These are phyloP conservation scores for Capsella bursapastoris DNA, from an alignment of 345 rosid genomes.

Conservation along the genomic window DNA sequence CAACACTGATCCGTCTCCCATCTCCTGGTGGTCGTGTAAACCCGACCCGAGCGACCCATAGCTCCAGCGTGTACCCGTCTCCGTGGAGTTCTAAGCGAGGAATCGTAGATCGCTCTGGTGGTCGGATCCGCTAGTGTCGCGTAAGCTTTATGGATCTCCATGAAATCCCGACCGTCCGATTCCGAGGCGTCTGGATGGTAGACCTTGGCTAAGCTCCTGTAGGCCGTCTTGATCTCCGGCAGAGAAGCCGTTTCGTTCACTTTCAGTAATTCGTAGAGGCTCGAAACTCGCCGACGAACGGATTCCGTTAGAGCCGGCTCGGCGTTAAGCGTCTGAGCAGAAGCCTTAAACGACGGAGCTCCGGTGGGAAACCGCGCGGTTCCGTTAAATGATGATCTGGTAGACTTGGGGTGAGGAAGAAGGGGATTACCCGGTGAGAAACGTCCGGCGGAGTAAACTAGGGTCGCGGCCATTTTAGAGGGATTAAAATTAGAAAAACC, in stretches of 20 bases:
- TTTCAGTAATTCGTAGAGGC: slow-evolving; percentile 63
- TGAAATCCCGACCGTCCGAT: slow-evolving; percentile 63
- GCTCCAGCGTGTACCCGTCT: slow-evolving; percentile 43
- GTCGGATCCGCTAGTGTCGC: slow-evolving; percentile 75
- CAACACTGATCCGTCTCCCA: slow-evolving; percentile 99
- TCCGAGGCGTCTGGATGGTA: slow-evolving; percentile 68
- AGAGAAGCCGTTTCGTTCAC: slow-evolving; percentile 61
- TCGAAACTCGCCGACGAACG: slow-evolving; percentile 40
- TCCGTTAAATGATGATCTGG: slow-evolving; percentile 33
- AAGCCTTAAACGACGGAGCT: slow-evolving; percentile 39
- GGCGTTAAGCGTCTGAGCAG: slow-evolving; percentile 37
- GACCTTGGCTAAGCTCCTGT: slow-evolving; percentile 64
- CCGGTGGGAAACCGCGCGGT: slow-evolving; percentile 39
- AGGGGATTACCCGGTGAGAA: slow-evolving; percentile 27
- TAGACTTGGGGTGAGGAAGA: slow-evolving; percentile 19
- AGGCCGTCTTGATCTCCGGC: slow-evolving; percentile 73
- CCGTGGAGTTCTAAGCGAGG: slow-evolving; percentile 49
- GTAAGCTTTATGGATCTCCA: slow-evolving; percentile 75
- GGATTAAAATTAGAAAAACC: slow-evolving; percentile 6
- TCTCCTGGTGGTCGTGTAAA: slow-evolving; percentile 53
- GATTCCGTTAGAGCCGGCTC: slow-evolving; percentile 37
- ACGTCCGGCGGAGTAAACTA: slow-evolving; percentile 27
- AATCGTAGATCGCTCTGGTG: slow-evolving; percentile 70
- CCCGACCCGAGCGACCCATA: slow-evolving; percentile 41
- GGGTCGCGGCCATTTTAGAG: slow-evolving; percentile 34